phyloP scores from a whole-genome alignment of 2,329 filamentous ascomycete species.

The Trichoderma sp. region DNA sequence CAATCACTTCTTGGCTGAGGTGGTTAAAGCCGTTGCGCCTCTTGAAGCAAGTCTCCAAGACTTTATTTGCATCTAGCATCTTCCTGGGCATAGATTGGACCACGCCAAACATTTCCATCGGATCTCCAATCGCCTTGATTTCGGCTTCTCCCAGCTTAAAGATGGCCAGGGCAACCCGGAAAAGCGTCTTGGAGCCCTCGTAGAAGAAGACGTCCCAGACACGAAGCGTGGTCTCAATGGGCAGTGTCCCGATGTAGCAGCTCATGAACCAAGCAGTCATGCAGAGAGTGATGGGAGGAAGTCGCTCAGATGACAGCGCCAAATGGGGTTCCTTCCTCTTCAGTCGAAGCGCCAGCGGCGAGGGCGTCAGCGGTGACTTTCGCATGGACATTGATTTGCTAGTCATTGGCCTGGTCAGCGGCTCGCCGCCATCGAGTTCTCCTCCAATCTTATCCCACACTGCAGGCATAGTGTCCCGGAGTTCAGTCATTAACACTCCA shows the following conservation, averaged over 20 bases:
- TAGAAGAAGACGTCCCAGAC: slow-evolving; percentile 98
- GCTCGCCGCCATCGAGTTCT: slow-evolving; percentile 61
- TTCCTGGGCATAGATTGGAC: slow-evolving; percentile 84
- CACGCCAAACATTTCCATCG: slow-evolving; percentile 94
- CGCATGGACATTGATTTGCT: slow-evolving; percentile 44
- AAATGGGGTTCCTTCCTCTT: slow-evolving; percentile 46
- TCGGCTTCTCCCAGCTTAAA: slow-evolving; percentile 86
- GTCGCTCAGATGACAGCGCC: slow-evolving; percentile 53
- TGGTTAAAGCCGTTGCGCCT: slow-evolving; percentile 80
- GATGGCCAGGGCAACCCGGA: slow-evolving; percentile 85
- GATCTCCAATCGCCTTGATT: slow-evolving; percentile 78
- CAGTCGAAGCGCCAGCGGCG: slow-evolving; percentile 42
- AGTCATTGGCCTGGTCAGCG: slow-evolving; percentile 44
- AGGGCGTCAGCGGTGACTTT: slow-evolving; percentile 40
- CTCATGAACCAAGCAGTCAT: slow-evolving; percentile 99
- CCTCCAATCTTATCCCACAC: slow-evolving; percentile 89
- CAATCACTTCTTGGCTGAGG: slow-evolving; percentile 79
- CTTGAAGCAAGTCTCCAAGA: slow-evolving; percentile 83
- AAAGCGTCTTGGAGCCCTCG: slow-evolving; percentile 91
- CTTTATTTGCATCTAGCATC: slow-evolving; percentile 77
- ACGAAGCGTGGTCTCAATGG: slow-evolving; percentile 86
- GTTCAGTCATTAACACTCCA: slow-evolving; percentile 85
- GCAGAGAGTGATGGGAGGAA: slow-evolving; percentile 89
- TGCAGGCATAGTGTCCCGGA: slow-evolving; percentile 79
- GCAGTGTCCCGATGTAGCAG: slow-evolving; percentile 88